Percentiles rank a stretch among this genome's conserved stretches.
Conservation (phyloP, 768 basidiomycete species). For the Coprinellus aureogranulatus region DNA sequence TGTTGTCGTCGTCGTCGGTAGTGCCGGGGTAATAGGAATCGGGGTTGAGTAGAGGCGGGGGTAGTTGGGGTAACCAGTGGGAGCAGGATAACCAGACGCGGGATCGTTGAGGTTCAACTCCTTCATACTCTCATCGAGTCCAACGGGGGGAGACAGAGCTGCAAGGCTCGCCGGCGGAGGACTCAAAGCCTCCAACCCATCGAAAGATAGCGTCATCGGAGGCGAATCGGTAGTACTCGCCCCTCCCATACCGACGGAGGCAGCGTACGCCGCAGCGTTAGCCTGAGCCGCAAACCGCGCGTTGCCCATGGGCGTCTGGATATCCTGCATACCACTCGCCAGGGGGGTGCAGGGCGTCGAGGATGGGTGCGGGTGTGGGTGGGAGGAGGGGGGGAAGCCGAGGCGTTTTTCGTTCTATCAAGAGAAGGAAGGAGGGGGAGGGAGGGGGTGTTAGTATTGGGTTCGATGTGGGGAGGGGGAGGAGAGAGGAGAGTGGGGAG, state of each 20-base stretch:
- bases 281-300: no score
- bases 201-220: conserved; percentile 39
- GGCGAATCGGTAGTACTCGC: conserved; percentile 1
- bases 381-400: neutral
- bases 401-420: conserved; percentile 3
- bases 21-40: neutral
- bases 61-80: neutral
- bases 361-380: neutral
- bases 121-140: neutral
- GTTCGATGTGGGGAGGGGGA: no score
- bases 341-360: conserved; percentile 10
- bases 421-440: neutral
- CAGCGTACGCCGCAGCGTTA: no score
- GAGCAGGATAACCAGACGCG: neutral
- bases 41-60: no score
- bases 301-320: neutral
- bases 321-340: neutral
- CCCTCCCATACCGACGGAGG: no score
- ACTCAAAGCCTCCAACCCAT: conserved; percentile 39
- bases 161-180: conserved; percentile 36
- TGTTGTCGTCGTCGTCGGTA: neutral
- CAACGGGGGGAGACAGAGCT: conserved; percentile 43
- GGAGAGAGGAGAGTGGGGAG: no score
- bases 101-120: neutral
- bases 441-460: neutral